phyloP scores from a whole-genome alignment of 768 basidiomycete genomes.

The Hortiboletus flavorubellus region DNA sequence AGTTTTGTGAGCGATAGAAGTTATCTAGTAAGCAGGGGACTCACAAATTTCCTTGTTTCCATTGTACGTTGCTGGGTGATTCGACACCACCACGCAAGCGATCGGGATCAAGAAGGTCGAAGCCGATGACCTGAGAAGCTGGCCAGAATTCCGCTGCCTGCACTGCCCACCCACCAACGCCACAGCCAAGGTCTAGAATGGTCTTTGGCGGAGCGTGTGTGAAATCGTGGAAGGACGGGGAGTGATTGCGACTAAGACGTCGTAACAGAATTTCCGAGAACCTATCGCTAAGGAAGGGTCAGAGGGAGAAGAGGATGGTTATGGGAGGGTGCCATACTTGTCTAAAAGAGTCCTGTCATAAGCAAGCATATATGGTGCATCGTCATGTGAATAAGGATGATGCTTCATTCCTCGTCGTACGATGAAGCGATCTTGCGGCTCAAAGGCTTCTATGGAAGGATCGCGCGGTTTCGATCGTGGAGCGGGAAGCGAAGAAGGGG shows the following conservation, averaged over 20 bases:
- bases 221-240: slow-evolving; percentile 61
- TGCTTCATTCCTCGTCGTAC: slow-evolving; percentile 40
- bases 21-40: slow-evolving; percentile 25
- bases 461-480: slow-evolving; percentile 1
- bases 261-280: slow-evolving; percentile 51
- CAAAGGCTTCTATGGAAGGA: slow-evolving; percentile 21
- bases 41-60: slow-evolving; percentile 68
- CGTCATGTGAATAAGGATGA: slow-evolving; percentile 48
- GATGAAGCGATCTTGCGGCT: slow-evolving; percentile 23
- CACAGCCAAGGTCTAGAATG: slow-evolving; percentile 77
- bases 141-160: slow-evolving; percentile 65
- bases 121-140: slow-evolving; percentile 53
- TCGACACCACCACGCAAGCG: slow-evolving; percentile 34
- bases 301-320: slow-evolving; percentile 4
- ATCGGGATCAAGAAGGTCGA: slow-evolving; percentile 53
- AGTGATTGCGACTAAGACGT: slow-evolving; percentile 49
- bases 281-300: slow-evolving; percentile 48
- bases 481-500: not conserved
- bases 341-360: slow-evolving; percentile 56
- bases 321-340: slow-evolving; percentile 42
- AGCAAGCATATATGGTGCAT: slow-evolving; percentile 63
- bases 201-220: slow-evolving; percentile 45
- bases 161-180: slow-evolving; percentile 64
- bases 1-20: slow-evolving; percentile 11
- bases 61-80: slow-evolving; percentile 40